phyloP scores from a whole-genome alignment of 768 basidiomycete species.

The Xerocomus potaroensis region DNA sequence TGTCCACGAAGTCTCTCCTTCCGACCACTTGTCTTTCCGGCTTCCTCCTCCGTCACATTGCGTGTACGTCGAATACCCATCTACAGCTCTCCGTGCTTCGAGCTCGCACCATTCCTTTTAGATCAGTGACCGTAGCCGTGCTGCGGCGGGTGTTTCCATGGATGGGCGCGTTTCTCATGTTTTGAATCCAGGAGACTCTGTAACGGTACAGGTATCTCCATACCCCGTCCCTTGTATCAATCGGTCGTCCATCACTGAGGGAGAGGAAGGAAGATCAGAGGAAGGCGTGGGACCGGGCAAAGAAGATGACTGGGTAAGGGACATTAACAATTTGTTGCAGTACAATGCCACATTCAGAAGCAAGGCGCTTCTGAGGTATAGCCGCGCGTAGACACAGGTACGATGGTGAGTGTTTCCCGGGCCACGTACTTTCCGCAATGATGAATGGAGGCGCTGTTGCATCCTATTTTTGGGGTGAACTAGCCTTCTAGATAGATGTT shows the following conservation, averaged over 20 bases:
- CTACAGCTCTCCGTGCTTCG: too few species aligned
- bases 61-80: slow-evolving; percentile 51
- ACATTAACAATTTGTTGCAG: slow-evolving; percentile 91
- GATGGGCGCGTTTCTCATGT: slow-evolving; percentile 85
- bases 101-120: too few species aligned
- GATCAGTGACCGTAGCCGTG: slow-evolving; percentile 83
- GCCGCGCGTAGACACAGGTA: slow-evolving; percentile 37
- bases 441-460: not conserved
- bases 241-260: slow-evolving; percentile 68
- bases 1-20: slow-evolving; percentile 92
- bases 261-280: slow-evolving; percentile 37
- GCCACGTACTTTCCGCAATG: not conserved
- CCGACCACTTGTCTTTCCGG: slow-evolving; percentile 86
- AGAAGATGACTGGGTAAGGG: slow-evolving; percentile 94
- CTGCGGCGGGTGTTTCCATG: slow-evolving; percentile 88
- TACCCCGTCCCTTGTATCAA: slow-evolving; percentile 94
- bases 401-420: slow-evolving; percentile 12
- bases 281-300: slow-evolving; percentile 76
- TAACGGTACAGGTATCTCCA: slow-evolving; percentile 78
- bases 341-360: slow-evolving; percentile 94
- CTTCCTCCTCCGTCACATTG: slow-evolving; percentile 69
- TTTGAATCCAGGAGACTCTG: slow-evolving; percentile 80
- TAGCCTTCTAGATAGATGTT: slow-evolving; percentile 4
- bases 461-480: not conserved
- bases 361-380: slow-evolving; percentile 77